Percentiles rank a stretch among this genome's conserved stretches.
phyloP scores from a whole-genome alignment of 805 yeast species.

The Jamesozyma piceae region DNA sequence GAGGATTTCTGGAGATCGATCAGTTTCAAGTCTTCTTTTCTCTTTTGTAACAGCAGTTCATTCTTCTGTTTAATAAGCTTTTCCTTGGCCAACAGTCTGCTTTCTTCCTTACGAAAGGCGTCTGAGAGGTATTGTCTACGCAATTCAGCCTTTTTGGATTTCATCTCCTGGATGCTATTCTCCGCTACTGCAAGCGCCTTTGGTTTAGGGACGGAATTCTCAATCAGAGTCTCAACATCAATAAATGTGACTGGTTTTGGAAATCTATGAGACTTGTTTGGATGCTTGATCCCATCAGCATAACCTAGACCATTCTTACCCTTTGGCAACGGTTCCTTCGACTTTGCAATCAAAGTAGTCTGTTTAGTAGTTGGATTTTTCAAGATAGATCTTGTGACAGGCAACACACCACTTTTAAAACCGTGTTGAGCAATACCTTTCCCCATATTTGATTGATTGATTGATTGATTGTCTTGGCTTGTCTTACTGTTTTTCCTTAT shows the following conservation, averaged over 20 bases:
- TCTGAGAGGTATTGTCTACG: slow-evolving; percentile 65
- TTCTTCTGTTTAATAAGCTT: slow-evolving; percentile 29
- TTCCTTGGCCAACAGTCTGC: slow-evolving; percentile 33
- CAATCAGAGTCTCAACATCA: slow-evolving; percentile 52
- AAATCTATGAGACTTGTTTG: slow-evolving; percentile 49
- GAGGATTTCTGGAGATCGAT: slow-evolving; percentile 22
- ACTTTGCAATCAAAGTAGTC: slow-evolving; percentile 30
- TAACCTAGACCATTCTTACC: slow-evolving; percentile 45
- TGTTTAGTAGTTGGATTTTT: slow-evolving; percentile 54
- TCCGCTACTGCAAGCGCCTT: slow-evolving; percentile 14
- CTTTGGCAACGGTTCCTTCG: slow-evolving; percentile 37
- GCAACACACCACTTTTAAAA: slow-evolving; percentile 72
- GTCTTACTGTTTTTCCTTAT: no score
- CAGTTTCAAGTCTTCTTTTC: slow-evolving; percentile 26
- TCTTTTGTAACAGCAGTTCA: slow-evolving; percentile 31
- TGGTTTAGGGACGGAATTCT: slow-evolving; percentile 43
- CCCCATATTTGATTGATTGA: slow-evolving; percentile 39
- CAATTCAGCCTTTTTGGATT: slow-evolving; percentile 40
- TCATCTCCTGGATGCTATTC: slow-evolving; percentile 9
- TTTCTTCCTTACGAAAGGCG: slow-evolving; percentile 48
- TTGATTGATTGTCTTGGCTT: no score
- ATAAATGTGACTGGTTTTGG: slow-evolving; percentile 44
- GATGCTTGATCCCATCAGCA: slow-evolving; percentile 64
- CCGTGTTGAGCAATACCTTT: slow-evolving; percentile 40
- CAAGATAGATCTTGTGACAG: slow-evolving; percentile 66